Evolutionary conservation across 176 grass and related monocot genomes (phyloP).

Genomic region (Saccharum officinarum): DNA sequence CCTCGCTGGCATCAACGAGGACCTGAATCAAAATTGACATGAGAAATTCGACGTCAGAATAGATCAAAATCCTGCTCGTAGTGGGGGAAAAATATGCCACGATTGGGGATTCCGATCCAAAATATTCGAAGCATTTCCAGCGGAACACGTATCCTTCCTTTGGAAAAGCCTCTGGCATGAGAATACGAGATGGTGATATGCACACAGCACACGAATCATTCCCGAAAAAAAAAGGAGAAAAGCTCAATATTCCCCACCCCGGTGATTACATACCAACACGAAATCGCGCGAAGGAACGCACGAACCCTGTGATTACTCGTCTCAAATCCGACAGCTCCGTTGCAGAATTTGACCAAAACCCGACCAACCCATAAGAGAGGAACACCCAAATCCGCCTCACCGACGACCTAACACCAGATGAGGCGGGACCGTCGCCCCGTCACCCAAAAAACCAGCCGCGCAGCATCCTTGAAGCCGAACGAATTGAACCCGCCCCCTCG

Average conservation of each 20-base stretch:
- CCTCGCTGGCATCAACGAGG: no score
- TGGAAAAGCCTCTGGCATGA: not conserved
- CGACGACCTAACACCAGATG: not conserved
- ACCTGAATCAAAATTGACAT: slow-evolving; percentile 5
- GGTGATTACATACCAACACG: not conserved
- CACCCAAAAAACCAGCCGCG: not conserved
- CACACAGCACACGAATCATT: slow-evolving; percentile 25
- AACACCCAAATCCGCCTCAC: not conserved
- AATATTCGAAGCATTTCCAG: no score
- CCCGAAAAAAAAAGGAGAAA: not conserved
- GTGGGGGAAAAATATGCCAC: no score
- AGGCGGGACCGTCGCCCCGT: not conserved
- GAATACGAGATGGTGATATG: slow-evolving; percentile 9
- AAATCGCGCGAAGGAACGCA: slow-evolving; percentile 8
- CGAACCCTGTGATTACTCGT: not conserved
- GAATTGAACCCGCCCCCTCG: not conserved
- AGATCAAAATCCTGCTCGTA: slow-evolving; percentile 5
- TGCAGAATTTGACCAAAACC: slow-evolving; percentile 1
- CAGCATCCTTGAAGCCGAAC: not conserved
- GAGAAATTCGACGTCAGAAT: not conserved
- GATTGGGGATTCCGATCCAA: no score
- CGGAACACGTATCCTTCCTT: no score
- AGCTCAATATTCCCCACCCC: not conserved
- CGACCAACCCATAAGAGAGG: not conserved
- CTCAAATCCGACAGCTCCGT: slow-evolving; percentile 9